Evolutionary conservation across 768 basidiomycete genomes (phyloP), one percentile per base, ranked within the genome.

Genomic region (Hydnomerulius pinastri): DNA sequence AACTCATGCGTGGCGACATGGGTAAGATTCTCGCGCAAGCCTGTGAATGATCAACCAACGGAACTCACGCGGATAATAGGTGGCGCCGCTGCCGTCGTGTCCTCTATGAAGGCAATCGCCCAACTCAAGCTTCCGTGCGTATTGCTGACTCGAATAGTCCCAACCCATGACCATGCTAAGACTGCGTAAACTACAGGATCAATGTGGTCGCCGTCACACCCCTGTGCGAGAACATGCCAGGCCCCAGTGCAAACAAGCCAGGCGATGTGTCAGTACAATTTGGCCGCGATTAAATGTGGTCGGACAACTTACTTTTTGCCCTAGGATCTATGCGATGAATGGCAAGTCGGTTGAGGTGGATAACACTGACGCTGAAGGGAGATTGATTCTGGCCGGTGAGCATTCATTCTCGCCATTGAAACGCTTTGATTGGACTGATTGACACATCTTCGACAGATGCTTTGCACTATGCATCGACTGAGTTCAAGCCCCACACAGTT

Each of bases 1-100:
- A 91, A 65, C 68, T 81, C 4, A 91, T 92, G 89, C 81, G 89
- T 33, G 91, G 78, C 2, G 91, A 92, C 61, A 93, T 93, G 92
- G 92, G 90, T 78, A 66, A 50, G 67, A 38, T 38, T 2, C 28
- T n/a, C 7, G 2, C n/a, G 12, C 25, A 30, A 20, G 9, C 21
- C 29, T 23, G 12, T 3, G 10, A 38, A 30, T n/a, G n/a, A n/a
- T n/a, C n/a, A 27, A 8, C 15, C 18, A 15, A 7, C 2, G n/a
- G 25, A 37, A 45, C 46, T 47, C 25, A 43, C 17, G 43, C 20
- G 33, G 23, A 29, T 28, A 5, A 28, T 38, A 84, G 84, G 86
- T 53, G 90, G 90, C 46, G 92, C 92, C 4, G 91, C 92, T 2
- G 77, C 87, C 1, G 87, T 93, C 12, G 79, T 85, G 37, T 77